Conservation (phyloP, 495 filamentous ascomycete genomes). For the Recurvomyces mirabilis region DNA sequence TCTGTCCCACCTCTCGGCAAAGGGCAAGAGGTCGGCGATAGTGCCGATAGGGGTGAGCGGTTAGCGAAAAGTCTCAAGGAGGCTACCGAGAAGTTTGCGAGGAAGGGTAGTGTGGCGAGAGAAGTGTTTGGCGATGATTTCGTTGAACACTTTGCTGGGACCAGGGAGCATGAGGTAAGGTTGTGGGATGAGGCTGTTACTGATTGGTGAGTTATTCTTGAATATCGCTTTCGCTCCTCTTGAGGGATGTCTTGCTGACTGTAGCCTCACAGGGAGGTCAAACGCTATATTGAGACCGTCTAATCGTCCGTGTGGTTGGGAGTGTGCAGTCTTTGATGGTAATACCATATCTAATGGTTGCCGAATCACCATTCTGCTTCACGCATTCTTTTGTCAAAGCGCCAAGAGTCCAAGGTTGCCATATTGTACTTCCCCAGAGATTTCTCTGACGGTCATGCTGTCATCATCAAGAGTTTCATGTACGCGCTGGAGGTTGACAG, state of each 20-base stretch:
- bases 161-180: conserved; percentile 78
- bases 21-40: conserved; percentile 64
- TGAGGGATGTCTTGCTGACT: not conserved
- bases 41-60: conserved; percentile 52
- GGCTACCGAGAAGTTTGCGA: conserved; percentile 63
- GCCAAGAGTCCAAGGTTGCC: too few species aligned
- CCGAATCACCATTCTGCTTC: too few species aligned
- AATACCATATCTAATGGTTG: too few species aligned
- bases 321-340: too few species aligned
- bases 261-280: conserved; percentile 35
- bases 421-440: too few species aligned
- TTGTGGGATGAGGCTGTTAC: conserved; percentile 94
- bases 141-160: conserved; percentile 89
- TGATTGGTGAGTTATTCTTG: conserved; percentile 57
- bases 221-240: conserved; percentile 2
- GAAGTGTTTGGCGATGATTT: conserved; percentile 91
- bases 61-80: conserved; percentile 75
- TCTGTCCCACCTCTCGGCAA: conserved; percentile 71
- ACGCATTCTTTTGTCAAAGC: too few species aligned
- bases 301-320: conserved; percentile 6
- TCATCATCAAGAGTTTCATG: too few species aligned
- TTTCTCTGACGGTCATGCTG: too few species aligned
- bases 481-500: too few species aligned
- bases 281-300: conserved; percentile 43
- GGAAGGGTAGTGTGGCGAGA: conserved; percentile 67